phyloP scores from a whole-genome alignment of 2,329 filamentous ascomycete species.

The Ascosphaera pollenicola region DNA sequence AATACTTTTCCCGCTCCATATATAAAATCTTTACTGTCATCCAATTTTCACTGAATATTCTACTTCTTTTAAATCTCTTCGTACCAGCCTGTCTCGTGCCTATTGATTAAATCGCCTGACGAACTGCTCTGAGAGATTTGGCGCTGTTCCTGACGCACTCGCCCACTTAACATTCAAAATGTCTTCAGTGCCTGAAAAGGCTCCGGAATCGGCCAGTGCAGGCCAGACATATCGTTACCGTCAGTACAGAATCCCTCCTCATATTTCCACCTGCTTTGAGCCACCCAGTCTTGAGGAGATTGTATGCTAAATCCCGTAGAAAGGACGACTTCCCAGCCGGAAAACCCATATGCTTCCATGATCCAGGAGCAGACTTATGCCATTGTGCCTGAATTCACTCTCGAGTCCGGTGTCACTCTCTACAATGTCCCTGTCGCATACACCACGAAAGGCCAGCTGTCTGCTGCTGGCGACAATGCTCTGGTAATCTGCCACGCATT shows the following conservation, averaged over 20 bases:
- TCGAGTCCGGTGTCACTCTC: constrained; percentile 76
- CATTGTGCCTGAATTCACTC: constrained; percentile 68
- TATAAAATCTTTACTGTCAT: too few species aligned
- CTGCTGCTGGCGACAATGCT: constrained; percentile 34
- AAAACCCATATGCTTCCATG: constrained; percentile 73
- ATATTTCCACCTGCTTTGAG: background rate
- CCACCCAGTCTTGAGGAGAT: background rate
- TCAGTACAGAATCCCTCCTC: constrained; percentile 12
- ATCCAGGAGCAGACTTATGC: constrained; percentile 79
- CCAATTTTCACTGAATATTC: too few species aligned
- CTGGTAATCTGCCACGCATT: constrained; percentile 38
- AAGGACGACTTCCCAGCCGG: constrained; percentile 42
- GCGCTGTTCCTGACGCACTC: too few species aligned
- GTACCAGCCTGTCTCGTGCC: too few species aligned
- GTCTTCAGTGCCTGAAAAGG: too few species aligned
- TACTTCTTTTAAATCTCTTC: too few species aligned
- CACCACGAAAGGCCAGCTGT: constrained; percentile 37
- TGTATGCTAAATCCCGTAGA: constrained; percentile 33
- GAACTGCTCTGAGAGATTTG: too few species aligned
- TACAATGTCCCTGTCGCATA: constrained; percentile 49
- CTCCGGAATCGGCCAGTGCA: too few species aligned
- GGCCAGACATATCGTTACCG: constrained; percentile 9
- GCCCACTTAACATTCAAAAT: too few species aligned
- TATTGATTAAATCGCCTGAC: too few species aligned
- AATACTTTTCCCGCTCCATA: too few species aligned